phyloP scores from a whole-genome alignment of 2,329 filamentous ascomycete species.

The Xylariales sp. region DNA sequence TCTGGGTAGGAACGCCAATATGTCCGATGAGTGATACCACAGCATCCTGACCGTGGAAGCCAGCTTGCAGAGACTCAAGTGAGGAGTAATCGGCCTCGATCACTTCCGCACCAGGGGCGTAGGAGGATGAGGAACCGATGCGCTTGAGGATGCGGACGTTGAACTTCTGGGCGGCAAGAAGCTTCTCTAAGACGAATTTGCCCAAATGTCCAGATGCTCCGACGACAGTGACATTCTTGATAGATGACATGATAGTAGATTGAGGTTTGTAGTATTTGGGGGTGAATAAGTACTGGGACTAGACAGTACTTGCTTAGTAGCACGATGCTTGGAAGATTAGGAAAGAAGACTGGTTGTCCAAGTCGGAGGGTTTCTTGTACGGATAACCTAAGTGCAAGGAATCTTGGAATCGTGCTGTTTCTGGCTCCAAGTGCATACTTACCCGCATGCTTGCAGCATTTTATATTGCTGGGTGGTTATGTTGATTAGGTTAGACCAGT shows the following conservation, averaged over 20 bases:
- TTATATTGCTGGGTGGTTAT: too few relatives aligned
- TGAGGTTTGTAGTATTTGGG: too few relatives aligned
- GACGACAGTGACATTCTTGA: constrained; percentile 10
- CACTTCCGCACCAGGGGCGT: constrained; percentile 31
- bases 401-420: too few relatives aligned
- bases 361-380: too few relatives aligned
- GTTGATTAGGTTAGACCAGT: too few relatives aligned
- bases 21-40: constrained; percentile 45
- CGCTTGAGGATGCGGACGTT: constrained; percentile 47
- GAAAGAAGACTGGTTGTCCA: too few relatives aligned
- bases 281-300: too few relatives aligned
- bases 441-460: too few relatives aligned
- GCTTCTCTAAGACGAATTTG: constrained; percentile 18
- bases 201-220: constrained; percentile 25
- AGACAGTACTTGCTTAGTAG: too few relatives aligned
- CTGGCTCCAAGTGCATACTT: too few relatives aligned
- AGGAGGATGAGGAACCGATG: constrained; percentile 31
- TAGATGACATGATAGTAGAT: constrained; percentile 8
- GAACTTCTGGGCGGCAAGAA: constrained; percentile 31
- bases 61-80: constrained; percentile 35
- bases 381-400: too few relatives aligned
- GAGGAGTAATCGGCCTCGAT: constrained; percentile 43
- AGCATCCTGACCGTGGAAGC: constrained; percentile 50
- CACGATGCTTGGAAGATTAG: too few relatives aligned
- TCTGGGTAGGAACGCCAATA: constrained; percentile 37